A percentile compares a stretch with the other conserved stretches of the same genome.
phyloP scores from a whole-genome alignment of 2,329 filamentous ascomycete species.

The Fusarium mexicanum region DNA sequence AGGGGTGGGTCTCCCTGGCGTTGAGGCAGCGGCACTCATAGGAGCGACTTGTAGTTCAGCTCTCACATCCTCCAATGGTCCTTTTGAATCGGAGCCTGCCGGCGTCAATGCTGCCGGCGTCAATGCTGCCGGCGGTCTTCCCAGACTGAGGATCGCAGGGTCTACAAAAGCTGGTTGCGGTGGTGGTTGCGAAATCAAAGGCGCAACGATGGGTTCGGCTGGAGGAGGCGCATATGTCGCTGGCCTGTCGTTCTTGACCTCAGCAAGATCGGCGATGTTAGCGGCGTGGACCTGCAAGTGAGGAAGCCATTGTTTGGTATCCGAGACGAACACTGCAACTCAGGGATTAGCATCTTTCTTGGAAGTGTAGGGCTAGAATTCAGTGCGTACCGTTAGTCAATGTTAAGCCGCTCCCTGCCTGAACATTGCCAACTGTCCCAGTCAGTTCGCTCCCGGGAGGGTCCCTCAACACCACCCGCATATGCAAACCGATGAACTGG shows the following conservation, averaged over 20 bases:
- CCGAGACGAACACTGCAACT: constrained; percentile 51
- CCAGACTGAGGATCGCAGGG: constrained; percentile 81
- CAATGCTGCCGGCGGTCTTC: constrained; percentile 51
- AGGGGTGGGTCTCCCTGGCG: constrained; percentile 29
- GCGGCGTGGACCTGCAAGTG: constrained; percentile 58
- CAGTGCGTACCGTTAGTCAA: constrained; percentile 74
- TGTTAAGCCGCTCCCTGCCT: constrained; percentile 72
- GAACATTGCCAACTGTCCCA: constrained; percentile 76
- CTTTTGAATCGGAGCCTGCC: constrained; percentile 35
- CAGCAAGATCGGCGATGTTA: constrained; percentile 58
- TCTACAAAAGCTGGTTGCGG: constrained; percentile 70
- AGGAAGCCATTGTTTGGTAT: constrained; percentile 54
- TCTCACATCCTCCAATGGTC: constrained; percentile 14
- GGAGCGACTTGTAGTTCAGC: constrained; percentile 26
- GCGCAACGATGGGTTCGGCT: constrained; percentile 39
- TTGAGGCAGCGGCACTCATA: constrained; percentile 18
- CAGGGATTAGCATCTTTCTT: constrained; percentile 9
- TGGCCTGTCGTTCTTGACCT: constrained; percentile 49
- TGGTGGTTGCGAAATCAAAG: constrained; percentile 43
- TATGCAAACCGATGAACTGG: constrained; percentile 79
- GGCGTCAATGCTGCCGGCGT: constrained; percentile 47
- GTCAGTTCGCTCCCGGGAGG: constrained; percentile 72
- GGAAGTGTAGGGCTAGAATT: neutral
- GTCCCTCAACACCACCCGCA: constrained; percentile 75
- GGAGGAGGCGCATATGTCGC: constrained; percentile 42